Evolutionary conservation across 805 yeast species (phyloP).

Genomic region (Tetrapisispora namnaoensis): DNA sequence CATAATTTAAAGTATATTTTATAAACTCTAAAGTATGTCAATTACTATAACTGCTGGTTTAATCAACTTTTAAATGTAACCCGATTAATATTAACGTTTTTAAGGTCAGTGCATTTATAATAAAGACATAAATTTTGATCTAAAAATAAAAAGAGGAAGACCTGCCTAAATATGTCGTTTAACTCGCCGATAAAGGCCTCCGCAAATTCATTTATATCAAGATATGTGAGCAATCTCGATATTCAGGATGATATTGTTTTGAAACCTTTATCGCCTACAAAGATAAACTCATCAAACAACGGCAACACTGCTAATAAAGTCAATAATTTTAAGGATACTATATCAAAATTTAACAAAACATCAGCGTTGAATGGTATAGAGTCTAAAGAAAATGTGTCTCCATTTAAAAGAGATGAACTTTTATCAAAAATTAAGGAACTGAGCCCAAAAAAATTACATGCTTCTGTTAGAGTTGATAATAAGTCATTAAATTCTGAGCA

Average conservation of each 20-base stretch:
- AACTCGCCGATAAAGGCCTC: slow-evolving; percentile 14
- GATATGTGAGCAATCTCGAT: slow-evolving; percentile 22
- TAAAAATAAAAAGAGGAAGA: no score
- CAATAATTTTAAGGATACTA: neutral
- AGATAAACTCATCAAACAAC: slow-evolving; percentile 11
- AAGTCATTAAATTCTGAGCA: slow-evolving; percentile 11
- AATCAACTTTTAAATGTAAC: no score
- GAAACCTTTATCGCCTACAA: slow-evolving; percentile 18
- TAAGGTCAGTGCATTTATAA: no score
- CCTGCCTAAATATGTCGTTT: neutral
- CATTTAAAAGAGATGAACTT: neutral
- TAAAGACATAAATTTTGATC: no score
- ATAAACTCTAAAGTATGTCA: neutral
- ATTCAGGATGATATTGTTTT: slow-evolving; percentile 9
- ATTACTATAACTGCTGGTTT: neutral
- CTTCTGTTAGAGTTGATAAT: slow-evolving; percentile 2
- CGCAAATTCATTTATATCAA: slow-evolving; percentile 17
- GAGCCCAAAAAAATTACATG: neutral
- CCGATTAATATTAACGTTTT: no score
- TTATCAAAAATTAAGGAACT: neutral
- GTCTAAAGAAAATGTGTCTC: neutral
- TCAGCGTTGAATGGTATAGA: no score
- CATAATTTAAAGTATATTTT: neutral
- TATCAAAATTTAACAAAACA: neutral
- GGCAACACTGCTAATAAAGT: neutral